Conservation (phyloP, 2,329 filamentous ascomycete species). For the Hypoxylon sp. region DNA sequence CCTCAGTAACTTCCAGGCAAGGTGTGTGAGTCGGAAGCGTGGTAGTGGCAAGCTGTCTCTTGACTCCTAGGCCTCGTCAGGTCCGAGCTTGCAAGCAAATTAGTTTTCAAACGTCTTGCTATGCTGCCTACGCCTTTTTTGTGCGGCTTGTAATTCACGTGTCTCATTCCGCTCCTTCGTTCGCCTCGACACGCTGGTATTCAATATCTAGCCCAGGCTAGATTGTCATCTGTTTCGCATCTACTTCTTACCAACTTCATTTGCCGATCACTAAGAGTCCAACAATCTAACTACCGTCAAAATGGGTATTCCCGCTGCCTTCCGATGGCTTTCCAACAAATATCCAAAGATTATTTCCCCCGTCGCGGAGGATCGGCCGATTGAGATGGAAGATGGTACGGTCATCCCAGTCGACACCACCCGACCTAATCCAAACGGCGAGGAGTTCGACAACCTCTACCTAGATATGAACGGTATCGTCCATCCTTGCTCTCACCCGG, state of each 20-base stretch:
- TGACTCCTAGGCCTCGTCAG: background rate
- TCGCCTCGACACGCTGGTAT: constrained; percentile 3
- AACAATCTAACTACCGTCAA: constrained; percentile 45
- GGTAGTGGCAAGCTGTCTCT: constrained; percentile 11
- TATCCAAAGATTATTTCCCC: constrained; percentile 97
- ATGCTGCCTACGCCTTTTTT: constrained; percentile 18
- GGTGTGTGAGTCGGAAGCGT: constrained; percentile 10
- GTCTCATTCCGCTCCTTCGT: constrained; percentile 1
- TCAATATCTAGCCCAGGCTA: constrained; percentile 24
- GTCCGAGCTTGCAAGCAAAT: constrained; percentile 9
- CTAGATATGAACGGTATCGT: constrained; percentile 99
- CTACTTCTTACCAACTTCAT: background rate
- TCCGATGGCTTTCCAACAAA: constrained; percentile 95
- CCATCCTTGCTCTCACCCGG: constrained; percentile 97
- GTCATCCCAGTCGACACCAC: constrained; percentile 87
- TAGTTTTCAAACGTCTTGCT: constrained; percentile 6
- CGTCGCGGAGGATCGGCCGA: constrained; percentile 87
- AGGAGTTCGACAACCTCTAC: constrained; percentile 98
- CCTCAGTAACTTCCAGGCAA: background rate
- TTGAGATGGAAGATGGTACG: constrained; percentile 83
- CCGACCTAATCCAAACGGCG: constrained; percentile 91
- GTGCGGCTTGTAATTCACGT: constrained; percentile 2
- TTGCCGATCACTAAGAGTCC: constrained; percentile 4
- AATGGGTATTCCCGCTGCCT: constrained; percentile 96
- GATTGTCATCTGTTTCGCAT: constrained; percentile 4